phyloP scores from a whole-genome alignment of 139 green algal genomes.

The Closterium sp. region DNA sequence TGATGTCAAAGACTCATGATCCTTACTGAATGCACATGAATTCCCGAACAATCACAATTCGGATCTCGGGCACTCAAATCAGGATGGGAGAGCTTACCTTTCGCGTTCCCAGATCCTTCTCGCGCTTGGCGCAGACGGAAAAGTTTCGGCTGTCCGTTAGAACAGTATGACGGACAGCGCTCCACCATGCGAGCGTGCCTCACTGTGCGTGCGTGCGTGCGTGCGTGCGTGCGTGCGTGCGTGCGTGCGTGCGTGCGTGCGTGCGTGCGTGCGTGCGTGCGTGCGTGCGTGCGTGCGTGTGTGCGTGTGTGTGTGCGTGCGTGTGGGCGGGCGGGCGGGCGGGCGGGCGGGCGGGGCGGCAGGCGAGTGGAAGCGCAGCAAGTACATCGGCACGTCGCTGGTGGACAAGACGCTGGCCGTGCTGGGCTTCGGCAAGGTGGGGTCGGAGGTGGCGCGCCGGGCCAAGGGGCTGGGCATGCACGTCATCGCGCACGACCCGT shows the following conservation, averaged over 20 bases:
- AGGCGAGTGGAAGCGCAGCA: conserved; percentile 83
- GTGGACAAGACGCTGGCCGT: conserved; percentile 90
- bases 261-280: too few species aligned
- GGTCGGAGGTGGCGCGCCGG: conserved; percentile 82
- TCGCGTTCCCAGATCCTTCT: too few species aligned
- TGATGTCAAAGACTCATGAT: not conserved
- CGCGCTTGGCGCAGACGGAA: too few species aligned
- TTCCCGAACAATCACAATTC: too few species aligned
- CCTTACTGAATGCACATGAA: too few species aligned
- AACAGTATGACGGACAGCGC: not conserved
- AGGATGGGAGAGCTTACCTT: too few species aligned
- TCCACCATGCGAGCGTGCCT: not conserved
- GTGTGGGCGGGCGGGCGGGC: not conserved
- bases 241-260: not conserved
- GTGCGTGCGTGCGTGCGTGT: conserved; percentile 68
- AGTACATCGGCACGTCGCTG: conserved; percentile 82
- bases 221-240: too few species aligned
- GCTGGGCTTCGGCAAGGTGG: conserved; percentile 97
- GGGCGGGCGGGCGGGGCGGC: not conserved
- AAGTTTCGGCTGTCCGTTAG: too few species aligned
- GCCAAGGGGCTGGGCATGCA: conserved; percentile 83
- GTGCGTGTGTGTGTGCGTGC: too few species aligned
- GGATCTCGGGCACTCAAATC: too few species aligned
- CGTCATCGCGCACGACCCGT: conserved; percentile 91
- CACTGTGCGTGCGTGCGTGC: not conserved